Base-by-base conservation (phyloP, 2,329 filamentous ascomycete genomes). In the Cordyceps tenuipes region DNA sequence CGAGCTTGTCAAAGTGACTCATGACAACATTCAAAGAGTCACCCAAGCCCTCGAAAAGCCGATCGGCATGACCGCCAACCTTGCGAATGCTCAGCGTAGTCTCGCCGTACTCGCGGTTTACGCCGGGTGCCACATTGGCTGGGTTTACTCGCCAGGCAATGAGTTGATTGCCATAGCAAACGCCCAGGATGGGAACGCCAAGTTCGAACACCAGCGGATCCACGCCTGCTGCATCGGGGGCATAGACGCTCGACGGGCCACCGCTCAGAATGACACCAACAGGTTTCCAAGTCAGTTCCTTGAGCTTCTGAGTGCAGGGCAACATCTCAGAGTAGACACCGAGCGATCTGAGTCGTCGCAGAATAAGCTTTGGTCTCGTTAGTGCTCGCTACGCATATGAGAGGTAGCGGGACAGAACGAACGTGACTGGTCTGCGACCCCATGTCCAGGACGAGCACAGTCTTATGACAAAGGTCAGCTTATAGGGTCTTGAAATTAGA, bases 241-340 rank as follows among this genome's bases (percentile, higher is more conserved):
- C 89, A 69, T 96, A 96, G 57, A 97, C 92, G 3, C 88, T 92
- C 59, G 77, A 77, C n/a, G 82, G 82, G 5, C 75, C 77, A 60
- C 77, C 77, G 31, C 70, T 73, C 12, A 77, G 62, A 60, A 96
- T 88, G 64, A 97, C 85, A 66, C 92, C 93, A 70, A 88, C 89
- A 21, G 93, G 93, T 70, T 85, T 91, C 79, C 83, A 96, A 51
- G 79, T 71, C 39, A 96, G 81, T 60, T 94, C 89, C 7, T 83
- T 77, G 23, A 95, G 75, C 78, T 93, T 93, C 68, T 88, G 86
- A 50, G 88, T 95, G 75, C 91, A 96, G 23, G 89, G 89, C 48
- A 95, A 84, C 86, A 96, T 88, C 77, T 96, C 91, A 63, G 85
- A 85, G 78, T 89, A 96, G 72, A 95, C 82, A 15, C 44, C 44